Conservation (phyloP, 1,139 yeast species). For the Candida anutae region DNA sequence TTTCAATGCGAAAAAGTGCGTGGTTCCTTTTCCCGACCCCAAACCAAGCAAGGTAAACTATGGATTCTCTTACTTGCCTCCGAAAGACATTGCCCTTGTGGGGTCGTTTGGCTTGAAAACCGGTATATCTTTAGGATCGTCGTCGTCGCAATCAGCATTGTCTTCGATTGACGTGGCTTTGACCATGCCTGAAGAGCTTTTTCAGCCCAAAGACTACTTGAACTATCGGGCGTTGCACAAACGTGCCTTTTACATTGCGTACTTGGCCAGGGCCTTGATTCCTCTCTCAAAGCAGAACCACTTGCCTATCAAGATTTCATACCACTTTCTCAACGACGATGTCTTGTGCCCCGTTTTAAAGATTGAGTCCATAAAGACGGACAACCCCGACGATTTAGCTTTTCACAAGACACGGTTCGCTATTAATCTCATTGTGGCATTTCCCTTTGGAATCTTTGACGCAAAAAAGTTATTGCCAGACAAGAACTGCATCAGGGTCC, state of each 20-base stretch:
- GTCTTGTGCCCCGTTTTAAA: conserved; percentile 56
- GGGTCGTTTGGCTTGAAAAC: conserved; percentile 90
- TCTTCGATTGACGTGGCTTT: conserved; percentile 69
- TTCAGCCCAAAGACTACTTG: conserved; percentile 82
- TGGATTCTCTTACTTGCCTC: conserved; percentile 62
- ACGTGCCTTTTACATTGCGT: conserved; percentile 79
- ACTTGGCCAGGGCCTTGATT: conserved; percentile 58
- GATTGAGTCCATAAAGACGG: conserved; percentile 45
- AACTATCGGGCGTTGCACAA: conserved; percentile 88
- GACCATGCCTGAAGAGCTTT: conserved; percentile 68
- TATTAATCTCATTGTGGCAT: conserved; percentile 64
- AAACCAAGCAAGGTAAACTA: conserved; percentile 67
- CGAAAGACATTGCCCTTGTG: conserved; percentile 67
- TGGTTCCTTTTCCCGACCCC: conserved; percentile 87
- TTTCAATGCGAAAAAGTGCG: conserved; percentile 43
- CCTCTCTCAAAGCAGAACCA: conserved; percentile 47
- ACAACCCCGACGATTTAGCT: conserved; percentile 38
- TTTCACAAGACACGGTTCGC: conserved; percentile 66
- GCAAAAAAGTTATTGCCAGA: conserved; percentile 70
- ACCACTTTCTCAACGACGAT: conserved; percentile 61
- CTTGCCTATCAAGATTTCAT: conserved; percentile 45
- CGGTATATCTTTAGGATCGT: conserved; percentile 39
- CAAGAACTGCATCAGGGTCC: conserved; percentile 71
- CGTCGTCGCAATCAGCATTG: conserved; percentile 42
- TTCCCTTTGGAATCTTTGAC: conserved; percentile 67